Conservation (phyloP, 371 early-diverging fungal genomes). For the Capillidium rhysosporum region DNA sequence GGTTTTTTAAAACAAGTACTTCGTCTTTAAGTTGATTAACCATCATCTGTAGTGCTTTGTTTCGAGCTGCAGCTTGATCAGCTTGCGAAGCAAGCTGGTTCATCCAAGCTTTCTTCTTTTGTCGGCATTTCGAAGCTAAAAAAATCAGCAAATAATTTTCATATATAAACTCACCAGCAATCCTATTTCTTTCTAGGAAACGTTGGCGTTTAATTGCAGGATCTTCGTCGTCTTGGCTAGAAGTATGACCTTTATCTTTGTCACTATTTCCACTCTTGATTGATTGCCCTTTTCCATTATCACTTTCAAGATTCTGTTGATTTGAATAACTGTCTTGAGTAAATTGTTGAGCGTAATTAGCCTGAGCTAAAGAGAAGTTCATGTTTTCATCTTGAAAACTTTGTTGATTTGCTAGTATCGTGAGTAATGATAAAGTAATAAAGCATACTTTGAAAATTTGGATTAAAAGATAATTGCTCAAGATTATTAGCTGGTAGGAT, state of each 20-base stretch:
- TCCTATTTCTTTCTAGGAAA: conserved; percentile 53
- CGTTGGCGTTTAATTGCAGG: conserved; percentile 24
- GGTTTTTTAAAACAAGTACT: conserved; percentile 35
- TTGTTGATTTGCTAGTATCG: too few relatives aligned
- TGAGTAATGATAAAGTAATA: too few relatives aligned
- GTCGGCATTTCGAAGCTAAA: conserved; percentile 50
- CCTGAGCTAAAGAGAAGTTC: too few relatives aligned
- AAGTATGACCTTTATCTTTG: neutral
- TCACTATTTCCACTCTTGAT: too few relatives aligned
- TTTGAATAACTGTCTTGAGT: too few relatives aligned
- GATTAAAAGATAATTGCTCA: too few relatives aligned
- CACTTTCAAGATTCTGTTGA: too few relatives aligned
- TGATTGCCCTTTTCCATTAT: too few relatives aligned
- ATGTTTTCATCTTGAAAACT: too few relatives aligned
- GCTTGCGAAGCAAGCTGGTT: conserved; percentile 38
- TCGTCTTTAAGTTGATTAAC: conserved; percentile 42
- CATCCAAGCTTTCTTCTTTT: conserved; percentile 54
- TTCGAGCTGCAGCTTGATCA: conserved; percentile 26
- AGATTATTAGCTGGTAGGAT: too few relatives aligned
- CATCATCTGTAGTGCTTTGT: conserved; percentile 31
- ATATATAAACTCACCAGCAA: conserved; percentile 18
- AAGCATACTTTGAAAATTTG: too few relatives aligned
- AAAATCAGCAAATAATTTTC: neutral
- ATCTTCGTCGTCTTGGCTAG: conserved; percentile 6
- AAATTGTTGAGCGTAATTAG: too few relatives aligned